These are phyloP conservation scores for Hypoxylon sp. DNA, from an alignment of 2,329 filamentous ascomycete genomes.

Conservation along the genomic window DNA sequence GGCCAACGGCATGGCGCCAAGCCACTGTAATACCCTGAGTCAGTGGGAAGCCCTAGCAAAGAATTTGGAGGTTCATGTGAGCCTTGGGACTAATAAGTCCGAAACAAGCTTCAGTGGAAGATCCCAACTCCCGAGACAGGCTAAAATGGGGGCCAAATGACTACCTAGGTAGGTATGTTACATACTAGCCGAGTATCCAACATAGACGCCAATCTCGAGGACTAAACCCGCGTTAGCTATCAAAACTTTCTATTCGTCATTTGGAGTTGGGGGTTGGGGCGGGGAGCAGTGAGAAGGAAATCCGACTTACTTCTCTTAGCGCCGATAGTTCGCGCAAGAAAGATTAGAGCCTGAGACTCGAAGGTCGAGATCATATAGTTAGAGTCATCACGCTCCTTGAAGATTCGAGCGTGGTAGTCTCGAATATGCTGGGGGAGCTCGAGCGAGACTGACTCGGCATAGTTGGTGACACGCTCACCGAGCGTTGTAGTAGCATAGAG, in stretches of 20 bases:
- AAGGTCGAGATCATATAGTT: constrained; percentile 61
- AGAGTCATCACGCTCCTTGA: constrained; percentile 39
- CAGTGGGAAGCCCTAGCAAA: not conserved
- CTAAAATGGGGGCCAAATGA: constrained; percentile 13
- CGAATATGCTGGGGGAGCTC: constrained; percentile 50
- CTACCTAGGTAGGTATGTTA: constrained; percentile 15
- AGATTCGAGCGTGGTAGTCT: constrained; percentile 50
- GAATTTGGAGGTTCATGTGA: not conserved
- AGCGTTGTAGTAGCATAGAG: constrained; percentile 53
- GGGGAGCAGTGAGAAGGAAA: not conserved
- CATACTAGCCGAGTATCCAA: constrained; percentile 62
- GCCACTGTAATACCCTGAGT: constrained; percentile 51
- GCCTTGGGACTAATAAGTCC: constrained; percentile 11
- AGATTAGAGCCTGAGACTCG: constrained; percentile 59
- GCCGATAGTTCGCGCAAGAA: constrained; percentile 60
- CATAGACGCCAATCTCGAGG: constrained; percentile 65
- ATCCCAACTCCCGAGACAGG: constrained; percentile 26
- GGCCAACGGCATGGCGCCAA: constrained; percentile 64
- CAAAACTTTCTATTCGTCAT: not conserved
- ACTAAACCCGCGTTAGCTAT: constrained; percentile 53
- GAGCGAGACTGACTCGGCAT: constrained; percentile 52
- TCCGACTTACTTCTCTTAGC: constrained; percentile 58
- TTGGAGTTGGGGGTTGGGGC: not conserved
- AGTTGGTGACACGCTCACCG: constrained; percentile 49
- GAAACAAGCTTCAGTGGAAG: not conserved